These are phyloP conservation scores for Mortierella sp. DNA, from an alignment of 371 early-diverging fungal species.

Conservation along the genomic window DNA sequence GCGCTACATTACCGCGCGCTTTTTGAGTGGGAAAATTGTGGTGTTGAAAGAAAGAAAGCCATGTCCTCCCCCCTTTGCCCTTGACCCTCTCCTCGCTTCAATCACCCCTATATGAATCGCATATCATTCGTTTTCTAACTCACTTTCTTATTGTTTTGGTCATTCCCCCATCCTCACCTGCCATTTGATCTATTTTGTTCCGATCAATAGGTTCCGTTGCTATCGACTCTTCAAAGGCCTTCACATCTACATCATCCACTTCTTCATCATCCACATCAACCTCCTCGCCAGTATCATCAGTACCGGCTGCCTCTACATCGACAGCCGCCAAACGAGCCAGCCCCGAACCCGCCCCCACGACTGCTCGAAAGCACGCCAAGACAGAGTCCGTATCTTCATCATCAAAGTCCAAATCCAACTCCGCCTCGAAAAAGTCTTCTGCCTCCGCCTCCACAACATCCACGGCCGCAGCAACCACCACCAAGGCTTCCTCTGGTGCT, in stretches of 20 bases:
- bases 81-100: neutral
- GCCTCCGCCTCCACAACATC: constrained; percentile 14
- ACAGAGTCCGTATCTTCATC: constrained; percentile 35
- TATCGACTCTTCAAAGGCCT: neutral
- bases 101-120: neutral
- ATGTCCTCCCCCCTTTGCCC: neutral
- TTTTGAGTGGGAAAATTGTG: constrained; percentile 8
- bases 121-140: constrained; percentile 6
- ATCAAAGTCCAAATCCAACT: constrained; percentile 29
- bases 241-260: neutral
- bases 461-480: neutral
- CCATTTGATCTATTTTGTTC: neutral
- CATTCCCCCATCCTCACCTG: no score
- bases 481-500: constrained; percentile 1
- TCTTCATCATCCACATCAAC: neutral
- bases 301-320: constrained; percentile 7
- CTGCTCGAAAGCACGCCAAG: constrained; percentile 42
- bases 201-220: neutral
- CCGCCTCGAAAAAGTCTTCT: constrained; percentile 33
- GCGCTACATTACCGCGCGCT: neutral
- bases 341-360: constrained; percentile 28
- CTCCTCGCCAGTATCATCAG: constrained; percentile 8
- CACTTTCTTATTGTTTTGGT: neutral
- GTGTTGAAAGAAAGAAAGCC: neutral
- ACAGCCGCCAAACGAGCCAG: constrained; percentile 27